Base-by-base conservation (phyloP, 1,284 basidiomycete genomes). In the Melampsora americana region DNA sequence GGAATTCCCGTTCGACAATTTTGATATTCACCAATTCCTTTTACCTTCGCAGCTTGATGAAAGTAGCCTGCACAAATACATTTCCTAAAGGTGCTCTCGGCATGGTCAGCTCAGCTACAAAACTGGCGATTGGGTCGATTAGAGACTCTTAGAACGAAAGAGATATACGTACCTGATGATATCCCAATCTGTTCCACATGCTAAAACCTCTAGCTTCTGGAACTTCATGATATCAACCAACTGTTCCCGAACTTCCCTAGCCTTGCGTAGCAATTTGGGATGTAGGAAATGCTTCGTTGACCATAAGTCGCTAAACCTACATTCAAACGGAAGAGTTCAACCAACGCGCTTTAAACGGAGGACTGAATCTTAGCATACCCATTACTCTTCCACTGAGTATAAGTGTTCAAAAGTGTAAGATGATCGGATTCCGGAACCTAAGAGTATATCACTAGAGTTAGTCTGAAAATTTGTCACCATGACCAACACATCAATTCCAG, bases 221-320 rank as follows among this genome's bases (percentile, higher is more conserved):
- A 91, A 90, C 82, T 95, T 93, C 93, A 98, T 96, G 82, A 99
- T 99, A 82, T 99, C 96, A 83, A 97, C 93, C 30, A 99, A 86
- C 84, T 99, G 96, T 5, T 88, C 88, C 44, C 96, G 89, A n/a
- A 99, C 96, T 84, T 99, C 96, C 32, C 95, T 87, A 1, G 92
- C 93, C 83, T 99, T 99, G 69, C 95, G 87, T 32, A 99, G 87
- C 50, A 97, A 87, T 83, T 99, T 99, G 0, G 94, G 93, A 82
- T 99, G 96, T 72, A 99, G 83, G 85, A 99, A 99, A 83, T 99
- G 96, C 46, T 90, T 88, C 84, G 92, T 89, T 23, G 89, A 90
- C 96, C 96, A 99, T 60, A 92, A 90, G 81, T 99, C 96, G 32
- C 92, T 90, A 84, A 75, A 68, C 32, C 73, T 75, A 35, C 28